Conservation (phyloP, 1,139 yeast genomes). For the Lodderomyces beijingensis region DNA sequence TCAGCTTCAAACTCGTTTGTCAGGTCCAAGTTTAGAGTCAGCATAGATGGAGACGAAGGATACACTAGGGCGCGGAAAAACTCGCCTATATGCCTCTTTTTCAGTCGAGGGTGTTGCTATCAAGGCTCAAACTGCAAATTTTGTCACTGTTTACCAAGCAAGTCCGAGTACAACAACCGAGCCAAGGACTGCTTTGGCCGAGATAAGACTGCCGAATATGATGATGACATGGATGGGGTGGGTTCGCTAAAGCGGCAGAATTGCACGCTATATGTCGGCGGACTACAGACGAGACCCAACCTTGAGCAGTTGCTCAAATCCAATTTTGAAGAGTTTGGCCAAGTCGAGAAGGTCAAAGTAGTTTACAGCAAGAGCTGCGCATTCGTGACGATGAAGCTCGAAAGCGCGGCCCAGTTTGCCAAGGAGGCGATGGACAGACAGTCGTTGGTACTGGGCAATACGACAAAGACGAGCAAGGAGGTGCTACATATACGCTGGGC, state of each 20-base stretch:
- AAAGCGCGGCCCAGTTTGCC: conserved; percentile 84
- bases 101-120: conserved; percentile 85
- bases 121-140: conserved; percentile 73
- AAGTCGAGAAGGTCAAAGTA: conserved; percentile 64
- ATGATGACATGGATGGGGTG: conserved; percentile 94
- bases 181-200: conserved; percentile 84
- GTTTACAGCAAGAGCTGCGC: conserved; percentile 66
- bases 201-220: conserved; percentile 73
- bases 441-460: conserved; percentile 41
- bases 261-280: conserved; percentile 75
- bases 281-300: conserved; percentile 37
- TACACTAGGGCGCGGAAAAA: conserved; percentile 59
- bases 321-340: conserved; percentile 73
- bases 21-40: conserved; percentile 46
- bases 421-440: conserved; percentile 91
- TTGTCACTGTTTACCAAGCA: conserved; percentile 69
- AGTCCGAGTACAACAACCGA: conserved; percentile 50
- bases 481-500: conserved; percentile 83
- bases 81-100: conserved; percentile 67
- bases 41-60: conserved; percentile 65
- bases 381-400: conserved; percentile 67
- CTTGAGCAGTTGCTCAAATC: conserved; percentile 32
- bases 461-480: conserved; percentile 34
- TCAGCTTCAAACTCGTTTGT: conserved; percentile 25
- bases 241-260: conserved; percentile 75